Evolutionary conservation across 192 early-diverging fungal species (phyloP), one percentile per base, ranked within the genome.

Genomic region (Podila epicladia): DNA sequence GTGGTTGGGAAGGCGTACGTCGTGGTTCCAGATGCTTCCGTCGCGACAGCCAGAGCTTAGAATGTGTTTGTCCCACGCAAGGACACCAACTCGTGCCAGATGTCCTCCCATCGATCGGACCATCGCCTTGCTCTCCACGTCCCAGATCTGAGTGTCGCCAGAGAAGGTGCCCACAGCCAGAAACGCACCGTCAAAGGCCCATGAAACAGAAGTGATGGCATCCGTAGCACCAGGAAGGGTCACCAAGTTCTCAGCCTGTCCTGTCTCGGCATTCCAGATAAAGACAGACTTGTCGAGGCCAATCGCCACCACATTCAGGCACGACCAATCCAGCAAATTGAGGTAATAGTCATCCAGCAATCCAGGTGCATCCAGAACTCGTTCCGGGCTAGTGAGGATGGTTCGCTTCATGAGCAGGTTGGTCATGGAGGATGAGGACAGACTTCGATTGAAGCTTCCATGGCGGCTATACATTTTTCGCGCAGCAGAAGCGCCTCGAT

Each of bases 311-410:
- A 91, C 83, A 69, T 98, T 97, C 20, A 80, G 83, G 17, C 77
- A 62, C 11, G 91, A 94, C 98, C 98, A 99, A 82, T 98, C 97
- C 13, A 99, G 85, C 31, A 98, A 67, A 65, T 98, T 99, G 24
- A 98, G 85, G 80, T 99, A 99, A 77, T 95, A 99, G 82, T 99
- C 97, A 68, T 99, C 97, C 24, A 87, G 71, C 65, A 99, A 73
- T 0, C 91, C 91, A 4, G 96, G 96, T 2, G 97, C 96, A 85
- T 99, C 97, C 33, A 99, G 85, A 4, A 97, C 85, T 41, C 89
- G 90, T 69, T 95, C 94, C 0, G 97, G 95, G 17, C 88, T 88
- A 15, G 88, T 92, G n/a, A 91, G 82, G 33, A 99, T 95, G 33
- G 92, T 89, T 32, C 97, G 84, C 49, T 89, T 88, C 38, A 67